phyloP scores from a whole-genome alignment of 768 basidiomycete genomes.

The Russula sp. region DNA sequence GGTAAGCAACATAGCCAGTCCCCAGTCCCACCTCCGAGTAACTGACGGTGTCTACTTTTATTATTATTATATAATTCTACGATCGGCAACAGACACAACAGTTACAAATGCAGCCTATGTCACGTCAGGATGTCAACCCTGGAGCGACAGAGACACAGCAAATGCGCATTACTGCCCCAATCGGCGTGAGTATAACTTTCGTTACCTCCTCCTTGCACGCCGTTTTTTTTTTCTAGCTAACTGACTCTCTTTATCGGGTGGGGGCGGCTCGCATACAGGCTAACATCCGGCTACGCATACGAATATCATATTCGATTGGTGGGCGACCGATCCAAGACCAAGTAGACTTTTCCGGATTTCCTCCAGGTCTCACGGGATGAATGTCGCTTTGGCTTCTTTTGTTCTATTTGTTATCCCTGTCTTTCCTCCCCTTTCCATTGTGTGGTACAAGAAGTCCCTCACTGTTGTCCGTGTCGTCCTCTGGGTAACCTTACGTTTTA shows the following conservation, averaged over 20 bases:
- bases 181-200: conserved; percentile 60
- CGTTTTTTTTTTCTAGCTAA: background rate
- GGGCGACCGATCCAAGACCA: conserved; percentile 83
- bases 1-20: conserved; percentile 43
- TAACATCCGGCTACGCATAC: conserved; percentile 76
- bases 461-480: background rate
- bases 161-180: conserved; percentile 86
- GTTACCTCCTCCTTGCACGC: background rate
- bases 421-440: background rate
- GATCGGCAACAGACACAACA: conserved; percentile 74
- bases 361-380: conserved; percentile 60
- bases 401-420: background rate
- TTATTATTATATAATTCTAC: background rate
- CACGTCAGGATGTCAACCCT: conserved; percentile 71
- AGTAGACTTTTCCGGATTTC: conserved; percentile 91
- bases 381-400: background rate
- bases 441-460: background rate
- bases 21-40: no score
- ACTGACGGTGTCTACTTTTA: background rate
- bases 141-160: conserved; percentile 90
- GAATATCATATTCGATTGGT: conserved; percentile 71
- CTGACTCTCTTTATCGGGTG: background rate
- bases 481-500: conserved; percentile 6
- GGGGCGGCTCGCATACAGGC: conserved; percentile 47
- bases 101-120: conserved; percentile 97